A percentile compares a stretch with the other conserved stretches of the same genome.
phyloP scores from a whole-genome alignment of 495 filamentous ascomycete species.

The Penicillium bialowiezense region DNA sequence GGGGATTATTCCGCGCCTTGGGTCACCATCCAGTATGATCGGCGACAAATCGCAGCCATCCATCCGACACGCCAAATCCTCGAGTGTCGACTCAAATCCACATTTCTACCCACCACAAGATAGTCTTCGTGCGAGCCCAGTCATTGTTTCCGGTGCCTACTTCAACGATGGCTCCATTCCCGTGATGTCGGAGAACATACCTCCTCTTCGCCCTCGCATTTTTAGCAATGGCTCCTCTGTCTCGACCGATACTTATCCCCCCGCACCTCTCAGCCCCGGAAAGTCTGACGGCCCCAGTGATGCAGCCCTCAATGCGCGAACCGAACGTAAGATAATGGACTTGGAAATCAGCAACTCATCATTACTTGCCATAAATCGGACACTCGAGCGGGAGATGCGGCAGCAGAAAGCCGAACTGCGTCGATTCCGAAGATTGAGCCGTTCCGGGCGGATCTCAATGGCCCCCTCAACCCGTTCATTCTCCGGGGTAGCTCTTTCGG shows the following conservation, averaged over 20 bases:
- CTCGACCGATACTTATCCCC: constrained; percentile 28
- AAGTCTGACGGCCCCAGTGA: constrained; percentile 51
- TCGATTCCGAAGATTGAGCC: constrained; percentile 75
- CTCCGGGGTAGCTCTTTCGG: constrained; percentile 35
- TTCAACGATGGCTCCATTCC: constrained; percentile 21
- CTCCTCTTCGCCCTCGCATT: constrained; percentile 36
- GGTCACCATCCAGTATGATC: constrained; percentile 21
- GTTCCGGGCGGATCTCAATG: constrained; percentile 68
- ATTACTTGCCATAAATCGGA: constrained; percentile 93
- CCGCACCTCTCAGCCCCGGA: constrained; percentile 42
- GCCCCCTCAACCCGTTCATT: constrained; percentile 43
- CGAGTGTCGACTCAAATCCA: constrained; percentile 35
- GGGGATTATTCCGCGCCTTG: constrained; percentile 17
- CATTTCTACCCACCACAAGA: constrained; percentile 19
- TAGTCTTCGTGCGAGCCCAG: constrained; percentile 33
- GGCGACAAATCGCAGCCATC: constrained; percentile 17
- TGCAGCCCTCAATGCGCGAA: constrained; percentile 75
- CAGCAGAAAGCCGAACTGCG: constrained; percentile 89
- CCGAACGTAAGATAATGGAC: constrained; percentile 93
- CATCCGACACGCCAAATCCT: constrained; percentile 35
- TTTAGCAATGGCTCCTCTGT: constrained; percentile 40
- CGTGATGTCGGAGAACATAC: constrained; percentile 28
- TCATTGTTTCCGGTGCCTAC: constrained; percentile 26
- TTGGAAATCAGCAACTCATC: constrained; percentile 98
- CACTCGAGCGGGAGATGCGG: constrained; percentile 83